Base-by-base conservation (phyloP, 202 grass and related monocot species). In the Hordeum pubiflorum region DNA sequence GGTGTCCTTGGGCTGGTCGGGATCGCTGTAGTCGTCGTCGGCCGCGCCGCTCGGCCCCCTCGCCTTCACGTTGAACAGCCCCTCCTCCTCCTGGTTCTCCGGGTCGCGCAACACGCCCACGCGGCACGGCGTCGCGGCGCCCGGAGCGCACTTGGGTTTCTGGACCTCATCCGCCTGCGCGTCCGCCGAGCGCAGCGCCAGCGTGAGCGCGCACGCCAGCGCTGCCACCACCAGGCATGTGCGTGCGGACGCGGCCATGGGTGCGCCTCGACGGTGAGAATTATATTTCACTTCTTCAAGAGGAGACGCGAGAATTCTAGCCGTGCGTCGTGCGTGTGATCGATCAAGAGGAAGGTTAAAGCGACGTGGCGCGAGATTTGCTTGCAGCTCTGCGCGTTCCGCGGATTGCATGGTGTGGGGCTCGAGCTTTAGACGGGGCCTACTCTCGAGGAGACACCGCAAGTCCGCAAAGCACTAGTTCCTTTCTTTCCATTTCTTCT, bases 41-140 rank as follows among this genome's bases (percentile, higher is more conserved):
- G 57, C 29, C 29, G 76, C 77, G 29, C 24, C 54, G 21, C 48
- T 14, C 27, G 88, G 84, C 52, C 58, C 63, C 41, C 58, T 81
- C 64, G 61, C 78, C 1, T 68, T 78, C 26, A 87, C 63, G 41
- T 46, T 84, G 52, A 81, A 83, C 0, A 60, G 1, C 2, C 72
- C 58, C 29, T 88, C 89, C 89, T 94, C 89, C 89, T 92, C 89
- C 76, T 84, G 78, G 75, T 89, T 94, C 74, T 86, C 89, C n/a
- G 92, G 92, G 78, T 86, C 76, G 32, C 81, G 79, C 10, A 38
- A 67, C 27, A 84, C 87, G 11, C 87, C 85, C 9, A 88, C 82
- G 39, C 79, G 89, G 82, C 92, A 94, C 27, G 87, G 81, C 72
- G 59, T 75, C 7, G 79, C 29, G 1, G 64, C 58, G 15, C 87